Evolutionary conservation across 2,329 filamentous ascomycete species (phyloP).

Genomic region (Phialophora verrucosa): DNA sequence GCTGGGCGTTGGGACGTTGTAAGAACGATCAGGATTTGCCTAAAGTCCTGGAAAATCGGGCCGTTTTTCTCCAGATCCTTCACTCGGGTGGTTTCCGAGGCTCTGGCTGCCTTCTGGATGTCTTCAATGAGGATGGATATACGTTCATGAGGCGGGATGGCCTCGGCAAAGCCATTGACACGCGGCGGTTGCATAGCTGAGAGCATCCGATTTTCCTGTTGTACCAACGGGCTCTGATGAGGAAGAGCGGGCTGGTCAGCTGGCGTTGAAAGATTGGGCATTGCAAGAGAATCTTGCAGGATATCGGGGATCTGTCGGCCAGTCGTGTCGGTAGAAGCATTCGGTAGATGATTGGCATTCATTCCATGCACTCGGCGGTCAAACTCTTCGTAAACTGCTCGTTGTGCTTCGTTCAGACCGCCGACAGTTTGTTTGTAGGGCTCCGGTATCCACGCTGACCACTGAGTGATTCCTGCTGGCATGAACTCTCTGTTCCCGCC

Average conservation of each 20-base stretch:
- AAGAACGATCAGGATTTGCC: constrained; percentile 62
- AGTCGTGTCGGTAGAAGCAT: constrained; percentile 60
- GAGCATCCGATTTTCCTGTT: constrained; percentile 52
- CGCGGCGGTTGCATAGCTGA: constrained; percentile 50
- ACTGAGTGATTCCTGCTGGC: constrained; percentile 72
- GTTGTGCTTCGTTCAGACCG: constrained; percentile 87
- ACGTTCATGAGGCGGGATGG: constrained; percentile 59
- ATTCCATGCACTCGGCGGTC: constrained; percentile 78
- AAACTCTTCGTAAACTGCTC: constrained; percentile 97
- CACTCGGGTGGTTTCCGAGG: constrained; percentile 63
- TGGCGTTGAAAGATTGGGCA: constrained; percentile 67
- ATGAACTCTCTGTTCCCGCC: constrained; percentile 36
- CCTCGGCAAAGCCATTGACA: constrained; percentile 66
- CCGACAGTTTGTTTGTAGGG: constrained; percentile 85
- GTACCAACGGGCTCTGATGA: constrained; percentile 60
- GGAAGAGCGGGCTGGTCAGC: constrained; percentile 67
- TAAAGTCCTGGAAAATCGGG: constrained; percentile 63
- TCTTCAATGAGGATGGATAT: constrained; percentile 62
- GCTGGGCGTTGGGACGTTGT: constrained; percentile 52
- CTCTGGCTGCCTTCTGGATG: constrained; percentile 62
- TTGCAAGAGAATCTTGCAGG: constrained; percentile 65
- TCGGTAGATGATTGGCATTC: constrained; percentile 60
- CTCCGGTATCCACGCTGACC: constrained; percentile 91
- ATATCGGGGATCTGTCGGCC: constrained; percentile 67
- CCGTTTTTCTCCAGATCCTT: constrained; percentile 62